Conservation (phyloP, 2,329 filamentous ascomycete species). For the Sporothrix humicola region DNA sequence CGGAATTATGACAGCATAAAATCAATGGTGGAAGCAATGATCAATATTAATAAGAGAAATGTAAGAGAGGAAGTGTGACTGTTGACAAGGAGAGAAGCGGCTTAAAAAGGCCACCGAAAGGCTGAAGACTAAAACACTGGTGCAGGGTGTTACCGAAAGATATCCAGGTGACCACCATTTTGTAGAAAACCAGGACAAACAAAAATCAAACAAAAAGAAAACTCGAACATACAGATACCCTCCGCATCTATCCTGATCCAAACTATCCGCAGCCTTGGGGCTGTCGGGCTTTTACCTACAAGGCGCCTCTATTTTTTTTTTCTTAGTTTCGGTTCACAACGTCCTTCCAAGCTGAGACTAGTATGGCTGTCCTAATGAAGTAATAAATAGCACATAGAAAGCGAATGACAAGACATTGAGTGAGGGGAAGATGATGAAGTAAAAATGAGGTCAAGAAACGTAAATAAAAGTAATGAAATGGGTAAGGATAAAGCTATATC, state of each 20-base stretch:
- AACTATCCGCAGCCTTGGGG: not conserved
- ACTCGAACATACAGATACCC: not conserved
- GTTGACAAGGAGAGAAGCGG: not conserved
- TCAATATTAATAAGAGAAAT: not conserved
- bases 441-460: not conserved
- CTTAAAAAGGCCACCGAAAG: not conserved
- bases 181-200: not conserved
- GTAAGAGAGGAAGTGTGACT: not conserved
- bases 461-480: not conserved
- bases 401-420: not conserved
- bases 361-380: not conserved
- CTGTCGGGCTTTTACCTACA: not conserved
- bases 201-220: not conserved
- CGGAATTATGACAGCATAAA: not conserved
- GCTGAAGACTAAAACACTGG: not conserved
- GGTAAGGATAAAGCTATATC: not conserved
- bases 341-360: slow-evolving; percentile 11
- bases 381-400: not conserved
- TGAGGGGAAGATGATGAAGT: not conserved
- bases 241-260: too few species aligned
- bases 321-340: not conserved
- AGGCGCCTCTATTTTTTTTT: not conserved
- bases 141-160: not conserved
- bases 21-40: not conserved
- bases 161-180: slow-evolving; percentile 2